Evolutionary conservation across 306 rosid species (phyloP), one percentile per base, ranked within the genome.

Genomic region (Cicer pinnatifidum): DNA sequence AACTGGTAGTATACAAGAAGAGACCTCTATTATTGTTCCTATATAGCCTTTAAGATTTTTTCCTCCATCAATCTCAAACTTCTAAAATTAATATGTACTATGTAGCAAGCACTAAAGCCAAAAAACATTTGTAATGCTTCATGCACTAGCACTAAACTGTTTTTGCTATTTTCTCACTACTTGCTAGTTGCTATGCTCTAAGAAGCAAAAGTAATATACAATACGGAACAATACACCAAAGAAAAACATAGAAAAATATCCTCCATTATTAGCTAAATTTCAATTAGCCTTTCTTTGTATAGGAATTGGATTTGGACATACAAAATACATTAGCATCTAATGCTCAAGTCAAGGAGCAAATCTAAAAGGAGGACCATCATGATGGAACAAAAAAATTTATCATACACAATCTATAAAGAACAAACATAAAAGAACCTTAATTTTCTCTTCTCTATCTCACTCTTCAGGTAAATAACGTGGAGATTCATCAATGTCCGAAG

Each of bases 231-330:
- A 41, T 3, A 39, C 9, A 13, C 17, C 54, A 59, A 77, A 17
- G 9, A 51, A 79, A 59, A 79, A 17, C 38, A 66, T 40, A 39
- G 61, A 68, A 56, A 81, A 69, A 50, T 67, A 63, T 45, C 79
- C n/a, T 43, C 73, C 81, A 58, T 73, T 28, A 28, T 28, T 75
- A 45, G 67, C 83, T 69, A 69, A 82, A 61, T 15, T 70, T 65
- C 43, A 80, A 78, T 76, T 70, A 71, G 87, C 68, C 76, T 76
- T 82, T 82, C 75, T 79, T 65, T 19, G 58, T 72, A 81, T 76
- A 82, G 66, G 72, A 62, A 80, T 60, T 56, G 66, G 83, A 70
- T 78, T 60, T 56, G 66, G 83, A 70, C 80, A 82, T 51, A 56
- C 53, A 76, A 67, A 67, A 72, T 37, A 59, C 28, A 40, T 69